Evolutionary conservation across 257 asterid species (phyloP).

Genomic region (Euphrasia confusa): DNA sequence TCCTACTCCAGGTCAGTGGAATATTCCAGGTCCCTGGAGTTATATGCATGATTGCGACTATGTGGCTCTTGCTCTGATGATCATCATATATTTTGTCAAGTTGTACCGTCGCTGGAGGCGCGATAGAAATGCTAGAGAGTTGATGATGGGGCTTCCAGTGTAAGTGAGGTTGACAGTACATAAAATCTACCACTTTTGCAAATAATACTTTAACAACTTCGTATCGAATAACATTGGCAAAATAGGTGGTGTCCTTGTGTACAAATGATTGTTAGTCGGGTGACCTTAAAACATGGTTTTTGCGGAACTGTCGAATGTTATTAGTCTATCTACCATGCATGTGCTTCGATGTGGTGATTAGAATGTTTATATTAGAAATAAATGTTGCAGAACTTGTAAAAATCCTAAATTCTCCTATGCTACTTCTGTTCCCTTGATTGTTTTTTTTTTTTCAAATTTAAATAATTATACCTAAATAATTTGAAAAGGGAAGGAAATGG

Average conservation of each 20-base stretch:
- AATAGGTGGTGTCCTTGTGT: neutral
- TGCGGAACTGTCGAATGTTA: neutral
- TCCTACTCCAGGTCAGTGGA: conserved; percentile 36
- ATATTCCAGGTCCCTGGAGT: conserved; percentile 15
- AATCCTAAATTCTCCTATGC: too few species aligned
- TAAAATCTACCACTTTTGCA: neutral
- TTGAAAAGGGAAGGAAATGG: too few species aligned
- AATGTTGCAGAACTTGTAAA: too few species aligned
- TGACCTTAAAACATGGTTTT: neutral
- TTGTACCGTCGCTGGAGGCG: conserved; percentile 50
- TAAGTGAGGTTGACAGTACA: neutral
- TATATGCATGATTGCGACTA: conserved; percentile 47
- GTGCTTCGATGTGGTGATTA: too few species aligned
- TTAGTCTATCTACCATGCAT: neutral
- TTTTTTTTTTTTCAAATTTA: too few species aligned
- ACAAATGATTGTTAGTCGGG: neutral
- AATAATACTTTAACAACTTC: neutral
- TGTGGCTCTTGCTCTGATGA: conserved; percentile 48
- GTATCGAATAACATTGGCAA: neutral
- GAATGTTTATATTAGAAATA: too few species aligned
- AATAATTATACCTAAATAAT: too few species aligned
- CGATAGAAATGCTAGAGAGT: conserved; percentile 40
- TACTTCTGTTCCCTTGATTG: too few species aligned
- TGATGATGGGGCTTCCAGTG: conserved; percentile 22
- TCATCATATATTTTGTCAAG: conserved; percentile 44